phyloP scores from a whole-genome alignment of 2,329 filamentous ascomycete species.

The Exophiala aquamarina region DNA sequence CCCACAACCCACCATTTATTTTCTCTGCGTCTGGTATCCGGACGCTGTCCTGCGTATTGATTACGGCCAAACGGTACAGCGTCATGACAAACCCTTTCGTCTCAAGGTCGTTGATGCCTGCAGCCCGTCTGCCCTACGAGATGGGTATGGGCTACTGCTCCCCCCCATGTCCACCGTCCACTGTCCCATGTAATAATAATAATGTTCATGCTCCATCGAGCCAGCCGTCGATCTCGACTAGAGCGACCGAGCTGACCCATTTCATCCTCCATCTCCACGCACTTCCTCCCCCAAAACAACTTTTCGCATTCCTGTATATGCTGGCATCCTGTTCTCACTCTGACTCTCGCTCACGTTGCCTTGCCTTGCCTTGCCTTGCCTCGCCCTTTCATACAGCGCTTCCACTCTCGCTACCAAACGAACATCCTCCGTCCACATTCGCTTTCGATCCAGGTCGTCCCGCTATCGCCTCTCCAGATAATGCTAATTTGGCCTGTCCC shows the following conservation, averaged over 20 bases:
- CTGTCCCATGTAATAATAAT: slow-evolving; percentile 4
- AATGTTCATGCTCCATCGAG: slow-evolving; percentile 8
- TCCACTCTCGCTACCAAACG: neutral
- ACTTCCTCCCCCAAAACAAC: slow-evolving; percentile 5
- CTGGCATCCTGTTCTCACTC: slow-evolving; percentile 9
- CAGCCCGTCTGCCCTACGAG: no score
- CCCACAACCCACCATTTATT: no score
- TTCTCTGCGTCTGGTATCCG: no score
- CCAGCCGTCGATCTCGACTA: slow-evolving; percentile 16
- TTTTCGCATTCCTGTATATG: slow-evolving; percentile 15
- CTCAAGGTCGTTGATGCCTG: no score
- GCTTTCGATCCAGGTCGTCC: slow-evolving; percentile 15
- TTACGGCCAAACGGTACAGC: no score
- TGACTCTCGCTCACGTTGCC: slow-evolving; percentile 17
- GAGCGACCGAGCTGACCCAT: slow-evolving; percentile 9
- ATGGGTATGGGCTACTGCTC: no score
- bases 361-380: neutral
- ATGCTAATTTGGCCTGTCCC: slow-evolving; percentile 18
- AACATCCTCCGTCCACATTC: slow-evolving; percentile 22
- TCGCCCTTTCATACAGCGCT: no score
- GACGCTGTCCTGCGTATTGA: no score
- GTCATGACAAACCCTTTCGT: no score
- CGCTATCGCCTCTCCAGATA: slow-evolving; percentile 17
- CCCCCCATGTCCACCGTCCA: neutral
- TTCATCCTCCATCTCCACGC: neutral